Evolutionary conservation across 352 stramenopile species (phyloP).

Genomic region (Phytophthora agathidicida): DNA sequence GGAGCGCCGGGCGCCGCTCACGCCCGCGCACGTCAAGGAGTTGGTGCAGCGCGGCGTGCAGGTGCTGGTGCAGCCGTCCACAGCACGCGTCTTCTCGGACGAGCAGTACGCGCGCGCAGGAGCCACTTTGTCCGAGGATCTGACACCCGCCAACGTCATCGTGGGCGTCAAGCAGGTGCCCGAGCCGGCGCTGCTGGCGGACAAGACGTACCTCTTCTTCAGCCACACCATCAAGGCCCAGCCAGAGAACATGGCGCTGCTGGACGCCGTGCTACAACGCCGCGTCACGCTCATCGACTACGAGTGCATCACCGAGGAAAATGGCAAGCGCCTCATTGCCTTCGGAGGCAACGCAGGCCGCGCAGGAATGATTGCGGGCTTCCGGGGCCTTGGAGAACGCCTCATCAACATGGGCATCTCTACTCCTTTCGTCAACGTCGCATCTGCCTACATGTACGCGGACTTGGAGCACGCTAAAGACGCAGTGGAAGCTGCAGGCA

Average conservation of each 20-base stretch:
- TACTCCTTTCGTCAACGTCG: slow-evolving; percentile 95
- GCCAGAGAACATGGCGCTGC: slow-evolving; percentile 95
- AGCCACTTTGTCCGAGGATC: slow-evolving; percentile 90
- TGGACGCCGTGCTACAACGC: slow-evolving; percentile 92
- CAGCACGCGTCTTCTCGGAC: slow-evolving; percentile 93
- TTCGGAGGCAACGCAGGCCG: slow-evolving; percentile 95
- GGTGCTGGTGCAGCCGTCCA: slow-evolving; percentile 94
- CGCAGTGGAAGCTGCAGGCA: slow-evolving; percentile 80
- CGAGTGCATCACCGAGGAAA: slow-evolving; percentile 93
- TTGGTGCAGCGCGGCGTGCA: slow-evolving; percentile 82
- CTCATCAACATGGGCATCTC: slow-evolving; percentile 93
- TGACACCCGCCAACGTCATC: slow-evolving; percentile 90
- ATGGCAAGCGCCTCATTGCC: slow-evolving; percentile 89
- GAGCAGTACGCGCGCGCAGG: slow-evolving; percentile 91
- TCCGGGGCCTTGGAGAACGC: slow-evolving; percentile 93
- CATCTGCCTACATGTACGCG: slow-evolving; percentile 94
- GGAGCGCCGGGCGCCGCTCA: slow-evolving; percentile 94
- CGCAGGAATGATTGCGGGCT: slow-evolving; percentile 94
- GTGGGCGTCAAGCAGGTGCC: slow-evolving; percentile 96
- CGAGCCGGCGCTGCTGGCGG: slow-evolving; percentile 74
- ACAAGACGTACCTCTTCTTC: slow-evolving; percentile 98
- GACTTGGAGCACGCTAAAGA: slow-evolving; percentile 91
- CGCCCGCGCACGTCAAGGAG: slow-evolving; percentile 88
- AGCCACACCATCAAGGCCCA: slow-evolving; percentile 98
- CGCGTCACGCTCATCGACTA: slow-evolving; percentile 96